A percentile compares a stretch with the other conserved stretches of the same genome.
phyloP scores from a whole-genome alignment of 129 eudicot genomes.

The Helianthus tuberosus region DNA sequence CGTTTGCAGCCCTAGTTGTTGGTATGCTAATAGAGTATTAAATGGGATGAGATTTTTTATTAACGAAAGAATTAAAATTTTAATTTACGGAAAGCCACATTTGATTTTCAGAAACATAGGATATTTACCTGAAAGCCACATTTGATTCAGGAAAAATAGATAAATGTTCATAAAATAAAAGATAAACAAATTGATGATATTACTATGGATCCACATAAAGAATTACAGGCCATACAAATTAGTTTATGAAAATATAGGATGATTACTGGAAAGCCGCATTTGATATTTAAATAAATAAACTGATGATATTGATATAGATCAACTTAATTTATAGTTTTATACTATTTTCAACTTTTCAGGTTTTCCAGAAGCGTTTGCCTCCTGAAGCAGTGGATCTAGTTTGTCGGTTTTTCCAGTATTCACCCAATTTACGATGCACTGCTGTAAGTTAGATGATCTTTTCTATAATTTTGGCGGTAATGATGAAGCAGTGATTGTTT shows the following conservation, averaged over 20 bases:
- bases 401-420: slow-evolving; percentile 94
- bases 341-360: slow-evolving; percentile 49
- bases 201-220: background rate
- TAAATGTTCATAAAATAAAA: background rate
- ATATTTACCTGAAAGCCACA: background rate
- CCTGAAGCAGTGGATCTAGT: slow-evolving; percentile 99
- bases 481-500: background rate
- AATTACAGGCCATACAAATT: background rate
- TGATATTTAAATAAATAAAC: slow-evolving; percentile 2
- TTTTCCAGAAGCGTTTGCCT: slow-evolving; percentile 95
- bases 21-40: background rate
- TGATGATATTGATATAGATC: slow-evolving; percentile 11
- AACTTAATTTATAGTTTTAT: background rate
- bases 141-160: too few species aligned
- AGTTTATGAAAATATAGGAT: slow-evolving; percentile 3
- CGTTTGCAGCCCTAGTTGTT: too few species aligned
- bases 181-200: background rate
- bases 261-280: background rate
- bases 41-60: background rate
- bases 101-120: background rate
- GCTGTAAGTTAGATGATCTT: slow-evolving; percentile 68
- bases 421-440: slow-evolving; percentile 96
- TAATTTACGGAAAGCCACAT: background rate
- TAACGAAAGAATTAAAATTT: background rate
- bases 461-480: background rate